phyloP scores from a whole-genome alignment of 2,329 filamentous ascomycete species.

The Cladosporium phlei region DNA sequence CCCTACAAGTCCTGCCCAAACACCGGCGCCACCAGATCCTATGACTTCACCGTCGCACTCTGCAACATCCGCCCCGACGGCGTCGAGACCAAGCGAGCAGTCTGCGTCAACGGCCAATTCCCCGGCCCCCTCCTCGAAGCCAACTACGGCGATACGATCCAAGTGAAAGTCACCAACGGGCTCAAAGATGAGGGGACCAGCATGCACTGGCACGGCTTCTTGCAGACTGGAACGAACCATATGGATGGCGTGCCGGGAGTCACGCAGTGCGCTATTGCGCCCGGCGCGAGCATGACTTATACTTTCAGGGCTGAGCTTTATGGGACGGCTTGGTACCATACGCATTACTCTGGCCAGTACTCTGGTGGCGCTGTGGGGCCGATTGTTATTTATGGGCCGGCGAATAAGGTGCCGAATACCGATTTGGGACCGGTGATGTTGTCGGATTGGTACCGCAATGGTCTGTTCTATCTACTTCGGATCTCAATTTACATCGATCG shows the following conservation, averaged over 20 bases:
- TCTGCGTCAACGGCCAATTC: conserved; percentile 28
- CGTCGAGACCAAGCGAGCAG: conserved; percentile 20
- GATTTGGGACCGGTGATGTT: conserved; percentile 42
- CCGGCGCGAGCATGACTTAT: conserved; percentile 33
- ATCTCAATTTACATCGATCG: too few species aligned
- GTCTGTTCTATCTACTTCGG: too few species aligned
- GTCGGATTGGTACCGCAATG: conserved; percentile 41
- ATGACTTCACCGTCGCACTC: conserved; percentile 6
- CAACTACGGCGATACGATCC: conserved; percentile 33
- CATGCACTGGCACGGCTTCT: conserved; percentile 48
- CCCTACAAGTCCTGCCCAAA: conserved; percentile 2
- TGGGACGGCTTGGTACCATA: conserved; percentile 35
- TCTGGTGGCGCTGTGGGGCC: conserved; percentile 38
- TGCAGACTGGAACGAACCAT: conserved; percentile 49
- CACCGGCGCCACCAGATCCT: conserved; percentile 1
- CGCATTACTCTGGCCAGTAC: conserved; percentile 39
- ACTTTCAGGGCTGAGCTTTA: conserved; percentile 39
- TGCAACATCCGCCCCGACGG: conserved; percentile 27
- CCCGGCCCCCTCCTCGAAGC: conserved; percentile 33
- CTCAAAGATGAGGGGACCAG: conserved; percentile 39
- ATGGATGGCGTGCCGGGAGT: conserved; percentile 47
- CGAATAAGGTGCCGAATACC: conserved; percentile 37
- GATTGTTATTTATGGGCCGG: conserved; percentile 30
- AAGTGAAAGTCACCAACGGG: conserved; percentile 33
- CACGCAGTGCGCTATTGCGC: conserved; percentile 27